phyloP scores from a whole-genome alignment of 2,329 filamentous ascomycete genomes.

The Arthrobotrys pseudoclavata region DNA sequence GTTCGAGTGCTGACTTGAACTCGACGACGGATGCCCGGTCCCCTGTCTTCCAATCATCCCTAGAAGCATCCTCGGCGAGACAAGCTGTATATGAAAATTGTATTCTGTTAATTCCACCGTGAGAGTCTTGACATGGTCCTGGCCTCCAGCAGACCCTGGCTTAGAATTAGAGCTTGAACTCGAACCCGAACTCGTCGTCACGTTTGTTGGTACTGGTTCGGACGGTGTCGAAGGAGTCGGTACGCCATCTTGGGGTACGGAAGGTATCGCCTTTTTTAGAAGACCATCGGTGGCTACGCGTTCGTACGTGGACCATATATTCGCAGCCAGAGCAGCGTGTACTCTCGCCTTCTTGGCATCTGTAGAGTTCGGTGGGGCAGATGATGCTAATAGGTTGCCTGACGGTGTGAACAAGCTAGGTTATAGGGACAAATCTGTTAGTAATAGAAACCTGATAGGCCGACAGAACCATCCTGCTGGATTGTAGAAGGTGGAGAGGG shows the following conservation, averaged over 20 bases:
- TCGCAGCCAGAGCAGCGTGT: slow-evolving; percentile 63
- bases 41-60: slow-evolving; percentile 63
- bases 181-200: slow-evolving; percentile 20
- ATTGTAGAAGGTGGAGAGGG: not conserved
- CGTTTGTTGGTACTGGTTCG: slow-evolving; percentile 12
- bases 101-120: slow-evolving; percentile 63
- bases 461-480: not conserved
- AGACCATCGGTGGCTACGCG: slow-evolving; percentile 61
- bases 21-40: slow-evolving; percentile 60
- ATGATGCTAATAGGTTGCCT: slow-evolving; percentile 63
- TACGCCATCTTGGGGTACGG: slow-evolving; percentile 30
- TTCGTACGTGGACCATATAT: slow-evolving; percentile 63
- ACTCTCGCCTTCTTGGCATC: slow-evolving; percentile 63
- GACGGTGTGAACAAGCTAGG: slow-evolving; percentile 63
- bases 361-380: slow-evolving; percentile 62
- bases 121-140: slow-evolving; percentile 61
- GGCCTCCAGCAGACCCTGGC: slow-evolving; percentile 13
- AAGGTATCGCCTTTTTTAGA: slow-evolving; percentile 61
- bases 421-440: slow-evolving; percentile 14
- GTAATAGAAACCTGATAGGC: slow-evolving; percentile 13
- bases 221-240: slow-evolving; percentile 30
- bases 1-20: slow-evolving; percentile 62
- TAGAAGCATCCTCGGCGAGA: slow-evolving; percentile 62
- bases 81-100: slow-evolving; percentile 63
- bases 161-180: slow-evolving; percentile 1